These are phyloP conservation scores for Verticillium alfalfae DNA, from an alignment of 2,329 filamentous ascomycete genomes.

Conservation along the genomic window DNA sequence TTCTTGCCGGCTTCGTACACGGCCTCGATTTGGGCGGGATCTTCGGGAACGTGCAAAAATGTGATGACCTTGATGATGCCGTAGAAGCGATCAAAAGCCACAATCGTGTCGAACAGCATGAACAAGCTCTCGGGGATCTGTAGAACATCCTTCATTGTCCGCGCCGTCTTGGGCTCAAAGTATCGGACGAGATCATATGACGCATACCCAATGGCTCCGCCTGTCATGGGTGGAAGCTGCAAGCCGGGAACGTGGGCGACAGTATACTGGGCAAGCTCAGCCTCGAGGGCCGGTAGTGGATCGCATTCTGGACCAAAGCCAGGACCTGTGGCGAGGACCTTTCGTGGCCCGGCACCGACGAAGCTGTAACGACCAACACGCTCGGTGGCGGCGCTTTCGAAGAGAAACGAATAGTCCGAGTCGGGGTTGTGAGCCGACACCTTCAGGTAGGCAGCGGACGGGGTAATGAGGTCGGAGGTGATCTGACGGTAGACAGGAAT, in stretches of 20 bases:
- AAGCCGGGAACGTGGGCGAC: slow-evolving; percentile 81
- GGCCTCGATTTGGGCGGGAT: slow-evolving; percentile 50
- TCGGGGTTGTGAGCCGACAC: slow-evolving; percentile 64
- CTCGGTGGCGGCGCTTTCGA: slow-evolving; percentile 92
- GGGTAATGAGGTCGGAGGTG: slow-evolving; percentile 87
- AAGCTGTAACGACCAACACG: slow-evolving; percentile 95
- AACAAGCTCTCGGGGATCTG: slow-evolving; percentile 90
- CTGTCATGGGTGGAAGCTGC: slow-evolving; percentile 77
- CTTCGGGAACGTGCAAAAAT: slow-evolving; percentile 67
- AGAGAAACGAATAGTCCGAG: slow-evolving; percentile 83
- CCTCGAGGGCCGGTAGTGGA: slow-evolving; percentile 76
- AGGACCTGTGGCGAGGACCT: slow-evolving; percentile 81
- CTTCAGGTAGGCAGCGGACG: slow-evolving; percentile 92
- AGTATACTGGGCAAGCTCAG: slow-evolving; percentile 71
- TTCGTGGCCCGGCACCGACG: slow-evolving; percentile 73
- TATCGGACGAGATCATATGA: slow-evolving; percentile 97
- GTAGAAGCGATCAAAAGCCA: slow-evolving; percentile 93
- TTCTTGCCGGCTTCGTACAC: slow-evolving; percentile 65
- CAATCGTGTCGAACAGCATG: slow-evolving; percentile 92
- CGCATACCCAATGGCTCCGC: slow-evolving; percentile 92
- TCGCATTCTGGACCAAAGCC: slow-evolving; percentile 81
- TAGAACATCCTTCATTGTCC: slow-evolving; percentile 82
- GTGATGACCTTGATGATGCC: slow-evolving; percentile 91
- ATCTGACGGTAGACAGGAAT: slow-evolving; percentile 81
- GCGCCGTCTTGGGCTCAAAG: slow-evolving; percentile 94